phyloP scores from a whole-genome alignment of 2,329 filamentous ascomycete genomes.

The Didymella pomorum region DNA sequence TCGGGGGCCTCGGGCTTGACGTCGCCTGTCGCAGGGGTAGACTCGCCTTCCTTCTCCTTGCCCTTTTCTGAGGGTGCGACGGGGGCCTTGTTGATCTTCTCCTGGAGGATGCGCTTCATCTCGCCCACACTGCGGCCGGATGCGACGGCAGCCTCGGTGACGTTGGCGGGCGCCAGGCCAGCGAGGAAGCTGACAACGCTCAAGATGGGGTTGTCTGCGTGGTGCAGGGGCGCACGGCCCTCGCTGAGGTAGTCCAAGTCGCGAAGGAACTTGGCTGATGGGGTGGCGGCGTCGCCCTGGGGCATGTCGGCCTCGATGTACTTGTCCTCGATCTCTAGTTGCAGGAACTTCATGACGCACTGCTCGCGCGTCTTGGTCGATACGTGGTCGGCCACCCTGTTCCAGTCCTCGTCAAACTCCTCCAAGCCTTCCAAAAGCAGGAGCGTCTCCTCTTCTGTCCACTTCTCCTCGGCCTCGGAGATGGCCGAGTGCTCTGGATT shows the following conservation, averaged over 20 bases:
- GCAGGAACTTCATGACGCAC: slow-evolving; percentile 94
- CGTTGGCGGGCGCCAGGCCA: slow-evolving; percentile 85
- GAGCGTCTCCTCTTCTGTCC: slow-evolving; percentile 91
- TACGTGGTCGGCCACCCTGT: slow-evolving; percentile 89
- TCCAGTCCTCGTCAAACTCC: slow-evolving; percentile 95
- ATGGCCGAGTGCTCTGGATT: slow-evolving; percentile 82
- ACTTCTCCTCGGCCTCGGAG: slow-evolving; percentile 84
- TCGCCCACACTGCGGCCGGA: slow-evolving; percentile 87
- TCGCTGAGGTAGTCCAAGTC: slow-evolving; percentile 71
- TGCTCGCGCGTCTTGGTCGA: slow-evolving; percentile 91
- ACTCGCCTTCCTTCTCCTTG: slow-evolving; percentile 68
- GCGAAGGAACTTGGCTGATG: slow-evolving; percentile 44
- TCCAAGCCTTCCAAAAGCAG: slow-evolving; percentile 90
- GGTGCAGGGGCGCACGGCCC: slow-evolving; percentile 86
- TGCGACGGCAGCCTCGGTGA: slow-evolving; percentile 78
- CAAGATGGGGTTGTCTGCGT: slow-evolving; percentile 95
- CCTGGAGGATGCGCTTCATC: slow-evolving; percentile 80
- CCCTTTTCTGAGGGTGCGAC: slow-evolving; percentile 58
- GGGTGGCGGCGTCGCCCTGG: slow-evolving; percentile 55
- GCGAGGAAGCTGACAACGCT: slow-evolving; percentile 95
- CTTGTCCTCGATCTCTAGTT: slow-evolving; percentile 96
- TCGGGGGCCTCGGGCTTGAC: slow-evolving; percentile 64
- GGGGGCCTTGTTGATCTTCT: slow-evolving; percentile 73
- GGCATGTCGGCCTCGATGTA: slow-evolving; percentile 85
- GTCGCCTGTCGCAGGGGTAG: slow-evolving; percentile 49